phyloP scores from a whole-genome alignment of 2,329 filamentous ascomycete genomes.

The Exserohilum turcica region DNA sequence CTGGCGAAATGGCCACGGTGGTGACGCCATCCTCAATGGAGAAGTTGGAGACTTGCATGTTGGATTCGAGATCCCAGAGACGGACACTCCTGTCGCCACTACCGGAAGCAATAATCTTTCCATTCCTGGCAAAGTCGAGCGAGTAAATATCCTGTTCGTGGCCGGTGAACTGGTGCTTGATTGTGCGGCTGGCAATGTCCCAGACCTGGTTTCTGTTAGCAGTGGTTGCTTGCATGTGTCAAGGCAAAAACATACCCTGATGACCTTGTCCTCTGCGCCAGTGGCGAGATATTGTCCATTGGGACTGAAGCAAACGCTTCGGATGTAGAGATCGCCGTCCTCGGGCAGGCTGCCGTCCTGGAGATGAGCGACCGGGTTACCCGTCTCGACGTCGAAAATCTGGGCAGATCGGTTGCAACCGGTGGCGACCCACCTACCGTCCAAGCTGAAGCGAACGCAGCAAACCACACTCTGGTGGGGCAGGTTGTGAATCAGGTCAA shows the following conservation, averaged over 20 bases:
- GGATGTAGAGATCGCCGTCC: slow-evolving; percentile 91
- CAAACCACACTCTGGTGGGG: slow-evolving; percentile 96
- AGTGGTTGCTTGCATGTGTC: background rate
- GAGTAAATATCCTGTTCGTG: slow-evolving; percentile 99
- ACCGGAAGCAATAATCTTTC: slow-evolving; percentile 91
- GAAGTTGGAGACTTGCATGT: slow-evolving; percentile 80
- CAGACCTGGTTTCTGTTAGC: slow-evolving; percentile 68
- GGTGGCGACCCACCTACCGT: slow-evolving; percentile 94
- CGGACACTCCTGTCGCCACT: slow-evolving; percentile 93
- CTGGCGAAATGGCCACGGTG: slow-evolving; percentile 94
- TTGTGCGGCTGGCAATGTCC: slow-evolving; percentile 84
- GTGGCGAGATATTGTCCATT: slow-evolving; percentile 93
- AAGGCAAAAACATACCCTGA: slow-evolving; percentile 69
- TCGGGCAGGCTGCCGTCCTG: slow-evolving; percentile 88
- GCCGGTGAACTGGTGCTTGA: slow-evolving; percentile 91
- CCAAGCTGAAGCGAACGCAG: slow-evolving; percentile 94
- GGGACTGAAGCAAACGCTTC: slow-evolving; percentile 98
- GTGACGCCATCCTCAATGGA: slow-evolving; percentile 97
- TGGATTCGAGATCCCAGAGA: slow-evolving; percentile 91
- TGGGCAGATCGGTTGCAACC: slow-evolving; percentile 99
- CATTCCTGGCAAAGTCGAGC: slow-evolving; percentile 91
- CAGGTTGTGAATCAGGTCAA: slow-evolving; percentile 91
- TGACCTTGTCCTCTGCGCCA: slow-evolving; percentile 96
- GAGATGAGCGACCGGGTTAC: slow-evolving; percentile 84
- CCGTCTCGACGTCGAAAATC: slow-evolving; percentile 90